A percentile compares a stretch with the other conserved stretches of the same genome.
Conservation (phyloP, 805 yeast species). For the Pichia paraexigua region DNA sequence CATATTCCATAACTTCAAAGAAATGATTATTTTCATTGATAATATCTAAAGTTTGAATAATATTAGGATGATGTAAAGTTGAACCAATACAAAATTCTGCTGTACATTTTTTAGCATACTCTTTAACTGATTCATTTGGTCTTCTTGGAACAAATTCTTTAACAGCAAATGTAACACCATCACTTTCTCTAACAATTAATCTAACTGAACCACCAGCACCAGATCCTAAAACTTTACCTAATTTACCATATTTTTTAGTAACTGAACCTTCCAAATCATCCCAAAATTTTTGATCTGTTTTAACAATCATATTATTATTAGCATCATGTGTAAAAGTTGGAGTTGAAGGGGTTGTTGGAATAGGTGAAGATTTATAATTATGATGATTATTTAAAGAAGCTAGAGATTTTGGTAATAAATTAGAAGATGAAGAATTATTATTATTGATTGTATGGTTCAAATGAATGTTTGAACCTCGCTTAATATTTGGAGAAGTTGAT, state of each 20-base stretch:
- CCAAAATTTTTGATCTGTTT: conserved; percentile 30
- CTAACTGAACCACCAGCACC: conserved; percentile 90
- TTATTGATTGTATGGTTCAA: background rate
- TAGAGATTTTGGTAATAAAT: background rate
- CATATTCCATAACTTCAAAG: conserved; percentile 79
- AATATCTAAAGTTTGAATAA: conserved; percentile 69
- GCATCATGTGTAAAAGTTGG: conserved; percentile 34
- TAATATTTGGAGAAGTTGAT: background rate
- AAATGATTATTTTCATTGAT: conserved; percentile 63
- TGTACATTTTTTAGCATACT: conserved; percentile 78
- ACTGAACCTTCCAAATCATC: conserved; percentile 47
- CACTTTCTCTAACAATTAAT: conserved; percentile 57
- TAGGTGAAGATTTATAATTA: background rate
- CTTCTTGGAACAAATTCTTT: conserved; percentile 72
- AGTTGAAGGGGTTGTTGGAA: conserved; percentile 15
- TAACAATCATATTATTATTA: conserved; percentile 33
- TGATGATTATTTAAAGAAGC: background rate
- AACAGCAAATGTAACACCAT: conserved; percentile 70
- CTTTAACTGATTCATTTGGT: conserved; percentile 62
- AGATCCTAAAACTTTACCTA: conserved; percentile 70
- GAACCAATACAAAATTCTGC: conserved; percentile 87
- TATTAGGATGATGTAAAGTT: conserved; percentile 72
- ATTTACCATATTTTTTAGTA: conserved; percentile 57
- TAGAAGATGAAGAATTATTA: conserved; percentile 15
- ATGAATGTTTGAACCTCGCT: background rate